Conservation (phyloP, 768 basidiomycete genomes). For the Candolleomyces eurysporus region DNA sequence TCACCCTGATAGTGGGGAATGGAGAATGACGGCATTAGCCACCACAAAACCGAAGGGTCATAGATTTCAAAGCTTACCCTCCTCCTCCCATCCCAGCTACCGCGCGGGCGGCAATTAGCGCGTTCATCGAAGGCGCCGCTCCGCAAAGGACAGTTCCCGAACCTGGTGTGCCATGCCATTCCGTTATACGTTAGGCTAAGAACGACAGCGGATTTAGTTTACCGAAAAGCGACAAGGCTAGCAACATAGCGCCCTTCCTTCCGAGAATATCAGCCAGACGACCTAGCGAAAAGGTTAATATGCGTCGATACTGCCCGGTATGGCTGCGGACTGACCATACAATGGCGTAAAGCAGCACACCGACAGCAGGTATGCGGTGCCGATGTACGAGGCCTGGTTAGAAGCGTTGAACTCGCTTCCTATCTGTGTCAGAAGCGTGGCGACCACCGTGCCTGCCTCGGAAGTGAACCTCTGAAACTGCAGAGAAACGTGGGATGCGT, state of each 20-base stretch:
- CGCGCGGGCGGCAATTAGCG: conserved; percentile 76
- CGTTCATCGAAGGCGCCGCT: conserved; percentile 80
- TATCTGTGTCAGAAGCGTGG: conserved; percentile 80
- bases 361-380: conserved; percentile 83
- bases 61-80: conserved; percentile 52
- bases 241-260: conserved; percentile 82
- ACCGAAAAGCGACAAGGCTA: conserved; percentile 85
- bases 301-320: conserved; percentile 2
- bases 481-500: conserved; percentile 18
- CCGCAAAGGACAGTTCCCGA: conserved; percentile 86
- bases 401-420: conserved; percentile 82
- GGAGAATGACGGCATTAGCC: conserved; percentile 20
- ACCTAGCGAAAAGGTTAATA: conserved; percentile 42
- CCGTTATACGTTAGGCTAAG: conserved; percentile 4
- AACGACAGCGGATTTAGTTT: conserved; percentile 8
- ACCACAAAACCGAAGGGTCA: conserved; percentile 12
- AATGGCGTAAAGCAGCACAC: conserved; percentile 90
- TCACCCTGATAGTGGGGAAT: conserved; percentile 1
- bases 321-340: conserved; percentile 54
- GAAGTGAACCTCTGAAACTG: conserved; percentile 9
- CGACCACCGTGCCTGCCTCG: conserved; percentile 74
- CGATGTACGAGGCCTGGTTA: conserved; percentile 82
- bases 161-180: conserved; percentile 38
- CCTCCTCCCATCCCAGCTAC: conserved; percentile 93
- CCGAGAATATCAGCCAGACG: conserved; percentile 84